Base-by-base conservation (phyloP, 441 rosid genomes). In the Aleurites moluccanus region DNA sequence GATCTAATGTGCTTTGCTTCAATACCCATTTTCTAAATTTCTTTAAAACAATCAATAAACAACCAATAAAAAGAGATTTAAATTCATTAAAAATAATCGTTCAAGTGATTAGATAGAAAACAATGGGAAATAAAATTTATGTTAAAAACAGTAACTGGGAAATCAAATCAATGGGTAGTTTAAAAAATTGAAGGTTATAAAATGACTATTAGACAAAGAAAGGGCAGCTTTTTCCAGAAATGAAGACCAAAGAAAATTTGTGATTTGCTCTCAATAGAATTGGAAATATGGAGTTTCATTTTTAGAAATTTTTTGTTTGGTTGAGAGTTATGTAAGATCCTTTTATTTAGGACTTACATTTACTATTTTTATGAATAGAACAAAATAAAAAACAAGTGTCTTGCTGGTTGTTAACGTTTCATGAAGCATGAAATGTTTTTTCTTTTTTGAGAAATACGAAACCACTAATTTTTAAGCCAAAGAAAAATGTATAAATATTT, bases 291-390 rank as follows among this genome's bases (percentile, higher is more conserved):
- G 67, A 55, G 77, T 79, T n/a, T 79, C 73, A 75, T 28, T 77
- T 79, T 83, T 79, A 82, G 88, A 75, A 62, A 79, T n/a, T 40
- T 16, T 49, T 69, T 77, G 76, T 79, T 77, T 77, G 89, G 91
- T 78, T 42, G 74, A 70, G 28, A 80, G 78, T 55, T 73, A 42
- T 55, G 80, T 62, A 56, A 79, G 89, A 88, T 89, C 97, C 98
- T 85, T 21, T 71, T 79, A 79, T 87, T 84, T 70, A 85, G 98
- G 94, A 76, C 35, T 6, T 74, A 63, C 70, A 70, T 65, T 79
- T 50, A 18, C 75, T 33, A 23, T 61, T 70, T 77, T 77, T 16
- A 59, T 16, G 50, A 15, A 68, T 59, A n/a, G n/a, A n/a, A n/a
- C n/a, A n/a, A n/a, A n/a, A n/a, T n/a, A n/a, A n/a, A n/a, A n/a